Conservation (phyloP, 2,329 filamentous ascomycete genomes). For the Exophiala mesophila region DNA sequence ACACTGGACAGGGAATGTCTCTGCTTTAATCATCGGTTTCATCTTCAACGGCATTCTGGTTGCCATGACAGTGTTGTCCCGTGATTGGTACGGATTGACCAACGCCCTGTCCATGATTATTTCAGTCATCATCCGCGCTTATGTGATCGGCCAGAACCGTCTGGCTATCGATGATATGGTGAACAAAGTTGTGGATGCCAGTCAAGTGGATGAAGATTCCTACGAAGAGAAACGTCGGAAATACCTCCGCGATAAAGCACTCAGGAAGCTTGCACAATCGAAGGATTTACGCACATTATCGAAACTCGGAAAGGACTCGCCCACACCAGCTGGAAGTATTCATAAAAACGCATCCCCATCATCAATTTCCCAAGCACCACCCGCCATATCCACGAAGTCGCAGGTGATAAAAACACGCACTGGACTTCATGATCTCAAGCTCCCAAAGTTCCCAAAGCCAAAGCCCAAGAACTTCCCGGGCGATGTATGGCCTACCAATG, state of each 20-base stretch:
- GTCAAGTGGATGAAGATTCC: background rate
- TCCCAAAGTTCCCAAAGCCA: background rate
- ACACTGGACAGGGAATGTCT: constrained; percentile 4
- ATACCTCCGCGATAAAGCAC: background rate
- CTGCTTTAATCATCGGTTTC: constrained; percentile 13
- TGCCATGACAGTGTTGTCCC: constrained; percentile 13
- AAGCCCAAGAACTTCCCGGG: background rate
- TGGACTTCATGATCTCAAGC: constrained; percentile 1
- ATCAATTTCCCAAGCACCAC: background rate
- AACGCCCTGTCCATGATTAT: constrained; percentile 20
- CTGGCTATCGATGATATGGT: constrained; percentile 14
- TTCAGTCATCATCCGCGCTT: constrained; percentile 16
- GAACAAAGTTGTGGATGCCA: constrained; percentile 2
- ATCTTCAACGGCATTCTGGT: constrained; percentile 15
- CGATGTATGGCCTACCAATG: background rate
- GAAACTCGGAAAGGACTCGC: background rate
- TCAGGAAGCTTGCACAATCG: background rate
- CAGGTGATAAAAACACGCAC: background rate
- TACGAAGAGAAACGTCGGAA: background rate
- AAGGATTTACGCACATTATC: background rate
- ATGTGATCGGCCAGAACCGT: constrained; percentile 17
- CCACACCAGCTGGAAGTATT: background rate
- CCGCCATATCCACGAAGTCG: background rate
- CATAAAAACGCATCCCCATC: background rate
- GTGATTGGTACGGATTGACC: constrained; percentile 22